Percentiles rank a stretch among this genome's conserved stretches.
Evolutionary conservation across 805 yeast genomes (phyloP).

Genomic region (Ogataea naganishii): DNA sequence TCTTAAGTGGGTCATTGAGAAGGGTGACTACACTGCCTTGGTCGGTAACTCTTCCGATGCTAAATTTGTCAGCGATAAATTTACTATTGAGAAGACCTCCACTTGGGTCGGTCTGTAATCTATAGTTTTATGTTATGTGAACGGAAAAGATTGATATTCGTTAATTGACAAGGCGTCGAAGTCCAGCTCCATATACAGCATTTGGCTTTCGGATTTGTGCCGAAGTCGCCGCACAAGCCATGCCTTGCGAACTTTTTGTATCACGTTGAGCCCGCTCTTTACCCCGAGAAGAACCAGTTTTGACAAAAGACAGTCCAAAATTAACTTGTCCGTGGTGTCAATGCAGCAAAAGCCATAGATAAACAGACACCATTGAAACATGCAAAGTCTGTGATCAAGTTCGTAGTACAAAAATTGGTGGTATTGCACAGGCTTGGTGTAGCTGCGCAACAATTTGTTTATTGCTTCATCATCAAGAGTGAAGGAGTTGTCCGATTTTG

Average conservation of each 20-base stretch:
- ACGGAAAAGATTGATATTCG: too few species aligned
- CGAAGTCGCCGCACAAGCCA: slow-evolving; percentile 19
- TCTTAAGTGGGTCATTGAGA: slow-evolving; percentile 42
- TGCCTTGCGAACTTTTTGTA: slow-evolving; percentile 14
- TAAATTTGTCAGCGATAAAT: slow-evolving; percentile 4
- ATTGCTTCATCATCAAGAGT: slow-evolving; percentile 6
- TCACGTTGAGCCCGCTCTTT: slow-evolving; percentile 16
- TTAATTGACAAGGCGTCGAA: too few species aligned
- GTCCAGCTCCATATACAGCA: too few species aligned
- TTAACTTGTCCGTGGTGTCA: slow-evolving; percentile 15
- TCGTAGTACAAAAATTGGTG: slow-evolving; percentile 12
- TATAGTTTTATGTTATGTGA: too few species aligned
- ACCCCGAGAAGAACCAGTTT: slow-evolving; percentile 16
- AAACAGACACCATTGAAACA: slow-evolving; percentile 22
- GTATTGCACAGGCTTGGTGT: slow-evolving; percentile 6
- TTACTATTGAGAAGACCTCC: slow-evolving; percentile 4
- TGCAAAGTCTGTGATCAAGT: slow-evolving; percentile 22
- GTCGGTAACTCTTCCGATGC: slow-evolving; percentile 30
- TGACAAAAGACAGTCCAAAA: slow-evolving; percentile 18
- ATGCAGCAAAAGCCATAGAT: slow-evolving; percentile 18
- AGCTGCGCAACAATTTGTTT: neutral
- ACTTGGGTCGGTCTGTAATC: slow-evolving; percentile 9
- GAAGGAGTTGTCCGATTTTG: slow-evolving; percentile 6
- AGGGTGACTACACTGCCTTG: slow-evolving; percentile 39
- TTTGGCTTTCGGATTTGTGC: too few species aligned